Percentiles rank a stretch among this genome's conserved stretches.
Conservation (phyloP, 257 asterid species). For the Rhazya stricta region DNA sequence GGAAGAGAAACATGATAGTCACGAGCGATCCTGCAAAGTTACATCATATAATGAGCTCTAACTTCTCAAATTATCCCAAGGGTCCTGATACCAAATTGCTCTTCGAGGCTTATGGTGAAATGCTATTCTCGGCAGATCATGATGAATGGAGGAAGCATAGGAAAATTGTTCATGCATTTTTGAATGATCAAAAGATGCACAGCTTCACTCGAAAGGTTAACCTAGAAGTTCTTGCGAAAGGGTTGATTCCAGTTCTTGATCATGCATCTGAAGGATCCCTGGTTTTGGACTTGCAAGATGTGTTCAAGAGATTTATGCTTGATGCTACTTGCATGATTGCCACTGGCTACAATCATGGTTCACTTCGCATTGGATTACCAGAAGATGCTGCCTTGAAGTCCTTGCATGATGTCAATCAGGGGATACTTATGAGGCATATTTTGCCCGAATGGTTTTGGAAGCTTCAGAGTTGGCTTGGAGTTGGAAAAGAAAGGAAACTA, state of each 20-base stretch:
- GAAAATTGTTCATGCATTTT: conserved; percentile 31
- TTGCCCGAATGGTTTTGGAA: conserved; percentile 12
- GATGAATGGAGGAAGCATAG: conserved; percentile 35
- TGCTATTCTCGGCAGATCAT: conserved; percentile 34
- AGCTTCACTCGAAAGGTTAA: conserved; percentile 20
- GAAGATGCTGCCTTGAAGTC: neutral
- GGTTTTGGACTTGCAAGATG: conserved; percentile 29
- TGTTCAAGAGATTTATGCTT: conserved; percentile 23
- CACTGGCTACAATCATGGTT: conserved; percentile 34
- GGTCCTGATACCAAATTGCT: conserved; percentile 43
- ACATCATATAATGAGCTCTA: conserved; percentile 40
- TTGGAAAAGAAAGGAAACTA: conserved; percentile 10
- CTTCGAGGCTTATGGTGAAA: conserved; percentile 50
- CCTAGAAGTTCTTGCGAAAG: conserved; percentile 18
- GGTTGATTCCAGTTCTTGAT: conserved; percentile 39
- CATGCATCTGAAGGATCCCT: conserved; percentile 1
- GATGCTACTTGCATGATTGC: conserved; percentile 44
- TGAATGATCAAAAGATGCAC: conserved; percentile 25
- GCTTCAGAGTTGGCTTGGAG: conserved; percentile 6
- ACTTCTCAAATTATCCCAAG: conserved; percentile 44
- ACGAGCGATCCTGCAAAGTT: conserved; percentile 49
- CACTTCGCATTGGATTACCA: conserved; percentile 5
- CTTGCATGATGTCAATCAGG: neutral
- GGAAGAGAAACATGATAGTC: conserved; percentile 30
- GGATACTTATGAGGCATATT: neutral